Evolutionary conservation across 108 stramenopile genomes (phyloP).

Genomic region (Pseudonitzschia pungens): DNA sequence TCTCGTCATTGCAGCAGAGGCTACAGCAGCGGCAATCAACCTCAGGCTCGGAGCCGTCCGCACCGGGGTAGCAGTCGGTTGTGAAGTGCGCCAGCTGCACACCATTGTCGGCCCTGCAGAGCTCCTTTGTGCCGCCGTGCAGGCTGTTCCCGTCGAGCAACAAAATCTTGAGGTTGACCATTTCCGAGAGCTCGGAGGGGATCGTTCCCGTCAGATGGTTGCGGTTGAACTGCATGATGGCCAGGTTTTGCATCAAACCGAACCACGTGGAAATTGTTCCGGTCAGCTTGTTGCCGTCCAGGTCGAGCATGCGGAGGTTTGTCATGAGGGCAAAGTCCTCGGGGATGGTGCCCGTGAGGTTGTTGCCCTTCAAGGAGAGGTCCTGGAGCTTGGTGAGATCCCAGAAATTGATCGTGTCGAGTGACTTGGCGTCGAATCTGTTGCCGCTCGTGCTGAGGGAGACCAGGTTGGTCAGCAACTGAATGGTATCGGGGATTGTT

Average conservation of each 20-base stretch:
- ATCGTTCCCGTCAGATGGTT: slow-evolving; percentile 48
- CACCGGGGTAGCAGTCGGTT: slow-evolving; percentile 22
- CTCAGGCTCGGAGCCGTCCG: slow-evolving; percentile 13
- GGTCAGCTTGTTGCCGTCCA: slow-evolving; percentile 37
- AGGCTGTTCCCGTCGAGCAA: slow-evolving; percentile 30
- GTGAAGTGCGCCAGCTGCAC: slow-evolving; percentile 1
- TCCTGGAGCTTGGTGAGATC: slow-evolving; percentile 33
- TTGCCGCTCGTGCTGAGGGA: slow-evolving; percentile 24
- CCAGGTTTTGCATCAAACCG: slow-evolving; percentile 17
- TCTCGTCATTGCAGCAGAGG: slow-evolving; percentile 29
- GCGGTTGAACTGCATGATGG: slow-evolving; percentile 32
- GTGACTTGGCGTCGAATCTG: slow-evolving; percentile 1
- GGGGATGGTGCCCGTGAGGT: slow-evolving; percentile 38
- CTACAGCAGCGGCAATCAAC: slow-evolving; percentile 35
- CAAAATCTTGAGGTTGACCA: slow-evolving; percentile 20
- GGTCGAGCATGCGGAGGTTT: slow-evolving; percentile 38
- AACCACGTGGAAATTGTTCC: slow-evolving; percentile 31
- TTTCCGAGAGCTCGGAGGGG: slow-evolving; percentile 15
- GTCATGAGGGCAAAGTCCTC: slow-evolving; percentile 29
- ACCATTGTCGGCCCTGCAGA: slow-evolving; percentile 9
- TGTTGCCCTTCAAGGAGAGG: slow-evolving; percentile 34
- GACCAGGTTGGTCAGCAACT: slow-evolving; percentile 20
- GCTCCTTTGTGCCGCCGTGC: slow-evolving; percentile 15
- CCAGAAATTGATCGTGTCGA: slow-evolving; percentile 12
- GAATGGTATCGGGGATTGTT: slow-evolving; percentile 27